Conservation (phyloP, 257 asterid species). For the Solanum megistacrolobum region DNA sequence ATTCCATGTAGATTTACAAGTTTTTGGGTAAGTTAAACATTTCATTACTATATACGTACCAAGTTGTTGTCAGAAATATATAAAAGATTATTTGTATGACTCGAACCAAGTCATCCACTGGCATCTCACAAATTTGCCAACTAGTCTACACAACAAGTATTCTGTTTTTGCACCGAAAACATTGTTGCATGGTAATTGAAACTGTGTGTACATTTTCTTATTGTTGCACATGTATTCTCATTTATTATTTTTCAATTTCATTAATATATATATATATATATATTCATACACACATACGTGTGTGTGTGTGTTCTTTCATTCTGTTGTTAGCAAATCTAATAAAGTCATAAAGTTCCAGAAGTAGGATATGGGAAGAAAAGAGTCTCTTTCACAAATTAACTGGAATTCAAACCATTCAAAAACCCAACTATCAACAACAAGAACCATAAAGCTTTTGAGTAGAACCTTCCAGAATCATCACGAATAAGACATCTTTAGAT, state of each 20-base stretch:
- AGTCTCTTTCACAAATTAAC: neutral
- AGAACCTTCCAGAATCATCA: neutral
- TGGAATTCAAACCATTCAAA: neutral
- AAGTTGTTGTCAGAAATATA: neutral
- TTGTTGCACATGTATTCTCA: neutral
- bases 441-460: neutral
- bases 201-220: neutral
- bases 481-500: neutral
- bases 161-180: neutral
- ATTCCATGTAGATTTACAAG: neutral
- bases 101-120: neutral
- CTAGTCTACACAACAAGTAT: neutral
- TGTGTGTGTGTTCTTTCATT: neutral
- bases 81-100: neutral
- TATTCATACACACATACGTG: too few species aligned
- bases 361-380: neutral
- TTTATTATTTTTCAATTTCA: neutral
- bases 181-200: neutral
- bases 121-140: neutral
- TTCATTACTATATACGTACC: neutral
- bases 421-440: neutral
- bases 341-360: neutral
- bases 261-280: neutral
- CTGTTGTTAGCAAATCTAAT: neutral
- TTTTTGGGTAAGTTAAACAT: neutral